Base-by-base conservation (phyloP, 2,329 filamentous ascomycete species). In the Fusarium azukiicola region DNA sequence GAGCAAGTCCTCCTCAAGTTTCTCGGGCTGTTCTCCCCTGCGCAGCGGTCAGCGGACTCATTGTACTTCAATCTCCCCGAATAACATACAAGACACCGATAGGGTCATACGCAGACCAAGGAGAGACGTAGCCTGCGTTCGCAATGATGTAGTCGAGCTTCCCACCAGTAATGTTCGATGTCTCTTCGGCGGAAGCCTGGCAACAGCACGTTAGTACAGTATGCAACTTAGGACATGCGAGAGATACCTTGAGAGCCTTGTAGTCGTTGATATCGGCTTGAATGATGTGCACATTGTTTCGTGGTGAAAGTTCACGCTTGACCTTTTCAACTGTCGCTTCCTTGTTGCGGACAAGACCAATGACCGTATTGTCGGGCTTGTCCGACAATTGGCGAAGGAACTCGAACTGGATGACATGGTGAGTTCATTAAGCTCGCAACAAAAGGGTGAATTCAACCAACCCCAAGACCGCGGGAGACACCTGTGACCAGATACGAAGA, bases 71-170 rank as follows among this genome's bases (percentile, higher is more conserved):
- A 3, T 69, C 75, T 84, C 7, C 10, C 3, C 38, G 9, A 2
- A 9, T 4, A 2, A 40, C 79, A 19, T 71, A 81, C 80, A 82
- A 23, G 1, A 40, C 67, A 4, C 75, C 67, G 2, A 81, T 47
- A 4, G 80, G 67, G n/a, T 68, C 67, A 9, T 77, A 78, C 6
- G 74, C 80, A 40, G 86, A 85, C 36, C 79, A 84, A 0, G 78
- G 21, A 3, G 85, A 77, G 17, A 89, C 74, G 8, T 84, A 79
- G 4, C 82, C 91, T 2, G 86, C 92, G 68, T 93, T 93, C 68
- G 88, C 89, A 40, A 93, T 90, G 10, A 93, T 81, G 74, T 90
- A 90, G 82, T 93, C 92, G 10, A 93, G 75, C 66, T 84, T 81
- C 17, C 87, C 86, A 6, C 85, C 84, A 0, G 86, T 87, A n/a